A percentile compares a stretch with the other conserved stretches of the same genome.
Evolutionary conservation across 495 filamentous ascomycete species (phyloP).

Genomic region (Aspergillus olivimuriae): DNA sequence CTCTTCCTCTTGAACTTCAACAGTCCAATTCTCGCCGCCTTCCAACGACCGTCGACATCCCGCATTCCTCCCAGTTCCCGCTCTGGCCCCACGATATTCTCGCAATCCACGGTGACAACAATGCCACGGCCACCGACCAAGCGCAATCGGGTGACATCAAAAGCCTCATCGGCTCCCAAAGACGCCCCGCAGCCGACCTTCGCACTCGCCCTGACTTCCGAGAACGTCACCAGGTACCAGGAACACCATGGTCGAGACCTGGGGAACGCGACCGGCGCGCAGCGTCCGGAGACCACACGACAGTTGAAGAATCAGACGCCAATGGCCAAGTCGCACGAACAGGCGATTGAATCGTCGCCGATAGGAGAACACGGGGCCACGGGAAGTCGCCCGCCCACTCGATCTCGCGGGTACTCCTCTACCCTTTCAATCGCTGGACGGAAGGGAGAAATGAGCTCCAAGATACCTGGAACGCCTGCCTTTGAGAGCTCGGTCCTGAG

Average conservation of each 20-base stretch:
- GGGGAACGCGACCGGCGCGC: not conserved
- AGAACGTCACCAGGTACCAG: not conserved
- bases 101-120: too few relatives aligned
- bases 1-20: too few relatives aligned
- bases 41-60: too few relatives aligned
- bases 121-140: constrained; percentile 42
- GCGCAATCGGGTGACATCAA: constrained; percentile 26
- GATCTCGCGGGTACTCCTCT: constrained; percentile 44
- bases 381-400: constrained; percentile 35
- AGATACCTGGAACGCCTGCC: constrained; percentile 44
- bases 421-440: constrained; percentile 37
- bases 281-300: constrained; percentile 17
- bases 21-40: too few relatives aligned
- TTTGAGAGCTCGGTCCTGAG: constrained; percentile 49
- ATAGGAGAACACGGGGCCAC: constrained; percentile 28
- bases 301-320: constrained; percentile 31
- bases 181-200: constrained; percentile 1
- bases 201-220: constrained; percentile 8
- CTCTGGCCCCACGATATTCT: too few relatives aligned
- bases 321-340: constrained; percentile 24
- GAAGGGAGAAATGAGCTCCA: constrained; percentile 35
- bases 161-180: constrained; percentile 7
- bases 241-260: constrained; percentile 1
- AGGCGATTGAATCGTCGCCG: constrained; percentile 38
- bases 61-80: too few relatives aligned